Conservation (phyloP, 495 filamentous ascomycete species). For the Xylaria scruposa region DNA sequence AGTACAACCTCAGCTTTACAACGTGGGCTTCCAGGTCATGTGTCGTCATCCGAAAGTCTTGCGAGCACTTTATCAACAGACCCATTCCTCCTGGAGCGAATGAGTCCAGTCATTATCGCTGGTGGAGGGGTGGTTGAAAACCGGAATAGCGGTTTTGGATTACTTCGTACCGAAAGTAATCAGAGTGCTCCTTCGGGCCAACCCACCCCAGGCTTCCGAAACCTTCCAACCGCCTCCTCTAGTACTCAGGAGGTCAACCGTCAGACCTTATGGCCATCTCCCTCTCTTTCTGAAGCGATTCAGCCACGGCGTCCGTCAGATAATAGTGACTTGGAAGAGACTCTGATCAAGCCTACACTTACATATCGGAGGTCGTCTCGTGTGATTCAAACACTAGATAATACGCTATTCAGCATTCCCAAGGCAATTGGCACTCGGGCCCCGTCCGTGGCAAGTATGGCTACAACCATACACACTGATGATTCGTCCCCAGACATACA, state of each 20-base stretch:
- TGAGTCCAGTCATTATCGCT: constrained; percentile 86
- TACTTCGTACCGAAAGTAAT: constrained; percentile 67
- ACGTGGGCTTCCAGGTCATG: constrained; percentile 55
- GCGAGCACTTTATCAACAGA: constrained; percentile 51
- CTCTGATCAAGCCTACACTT: constrained; percentile 51
- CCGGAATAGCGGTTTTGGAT: constrained; percentile 58
- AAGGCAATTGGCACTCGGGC: constrained; percentile 52
- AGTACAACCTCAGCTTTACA: constrained; percentile 54
- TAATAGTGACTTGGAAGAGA: constrained; percentile 57
- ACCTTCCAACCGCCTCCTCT: constrained; percentile 48
- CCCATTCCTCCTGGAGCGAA: constrained; percentile 70
- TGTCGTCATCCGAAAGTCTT: constrained; percentile 57
- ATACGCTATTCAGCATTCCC: constrained; percentile 47
- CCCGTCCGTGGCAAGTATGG: constrained; percentile 56
- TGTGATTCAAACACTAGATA: constrained; percentile 48
- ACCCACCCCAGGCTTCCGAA: constrained; percentile 59
- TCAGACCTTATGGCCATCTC: constrained; percentile 59
- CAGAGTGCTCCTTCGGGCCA: constrained; percentile 59
- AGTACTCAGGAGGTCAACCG: constrained; percentile 49
- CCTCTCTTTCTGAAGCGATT: constrained; percentile 48
- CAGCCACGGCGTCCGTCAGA: constrained; percentile 53
- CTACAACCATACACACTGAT: constrained; percentile 59
- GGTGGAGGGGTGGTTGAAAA: constrained; percentile 72
- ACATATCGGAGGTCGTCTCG: constrained; percentile 61
- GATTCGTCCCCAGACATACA: constrained; percentile 50